phyloP scores from a whole-genome alignment of 176 grass and related monocot species.

The Oropetium thomaeum region DNA sequence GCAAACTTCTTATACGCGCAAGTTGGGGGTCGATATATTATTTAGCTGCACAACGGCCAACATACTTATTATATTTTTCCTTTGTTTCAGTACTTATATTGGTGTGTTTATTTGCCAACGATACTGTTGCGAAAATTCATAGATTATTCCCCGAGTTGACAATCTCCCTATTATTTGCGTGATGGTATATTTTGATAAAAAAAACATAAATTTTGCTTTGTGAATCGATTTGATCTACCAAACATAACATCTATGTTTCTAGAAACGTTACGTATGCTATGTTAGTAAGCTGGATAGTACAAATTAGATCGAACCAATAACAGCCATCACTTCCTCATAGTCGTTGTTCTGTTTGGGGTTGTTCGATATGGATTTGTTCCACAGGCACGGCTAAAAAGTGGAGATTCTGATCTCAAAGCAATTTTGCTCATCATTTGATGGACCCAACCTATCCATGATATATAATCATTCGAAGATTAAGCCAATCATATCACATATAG shows the following conservation, averaged over 20 bases:
- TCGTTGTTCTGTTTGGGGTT: slow-evolving; percentile 27
- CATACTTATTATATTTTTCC: no score
- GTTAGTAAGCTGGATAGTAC: background rate
- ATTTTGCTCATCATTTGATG: slow-evolving; percentile 22
- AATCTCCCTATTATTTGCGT: background rate
- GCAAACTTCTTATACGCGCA: no score
- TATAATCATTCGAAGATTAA: slow-evolving; percentile 22
- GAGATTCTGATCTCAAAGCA: slow-evolving; percentile 23
- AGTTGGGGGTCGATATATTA: no score
- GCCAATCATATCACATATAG: background rate
- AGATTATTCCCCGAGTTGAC: background rate
- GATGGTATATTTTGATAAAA: background rate
- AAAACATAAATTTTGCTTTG: background rate
- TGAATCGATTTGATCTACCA: background rate
- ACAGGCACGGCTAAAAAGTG: slow-evolving; percentile 25
- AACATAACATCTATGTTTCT: background rate
- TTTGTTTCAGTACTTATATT: no score
- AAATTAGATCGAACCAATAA: background rate
- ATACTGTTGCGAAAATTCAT: background rate
- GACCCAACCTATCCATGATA: slow-evolving; percentile 18
- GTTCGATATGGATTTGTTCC: slow-evolving; percentile 36
- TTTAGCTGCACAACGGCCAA: no score
- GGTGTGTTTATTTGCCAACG: background rate
- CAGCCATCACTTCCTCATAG: slow-evolving; percentile 19
- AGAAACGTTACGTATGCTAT: background rate